A percentile compares a stretch with the other conserved stretches of the same genome.
Conservation (phyloP, 768 basidiomycete genomes). For the Boletus vinaceobasis region DNA sequence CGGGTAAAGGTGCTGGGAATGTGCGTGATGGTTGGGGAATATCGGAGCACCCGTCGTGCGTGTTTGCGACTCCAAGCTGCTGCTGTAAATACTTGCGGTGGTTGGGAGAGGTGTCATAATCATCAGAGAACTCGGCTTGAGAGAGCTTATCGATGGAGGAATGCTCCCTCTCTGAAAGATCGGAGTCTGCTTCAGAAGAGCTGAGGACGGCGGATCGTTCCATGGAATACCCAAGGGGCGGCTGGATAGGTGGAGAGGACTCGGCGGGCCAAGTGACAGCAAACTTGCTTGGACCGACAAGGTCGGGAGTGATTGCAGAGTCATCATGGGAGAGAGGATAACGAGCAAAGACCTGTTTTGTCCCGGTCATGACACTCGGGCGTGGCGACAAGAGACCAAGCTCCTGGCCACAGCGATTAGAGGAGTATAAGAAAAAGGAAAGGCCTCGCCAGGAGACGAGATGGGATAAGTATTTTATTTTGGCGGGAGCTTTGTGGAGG, state of each 20-base stretch:
- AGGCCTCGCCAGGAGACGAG: constrained; percentile 29
- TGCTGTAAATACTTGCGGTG: constrained; percentile 26
- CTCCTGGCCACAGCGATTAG: constrained; percentile 13
- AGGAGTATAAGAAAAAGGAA: constrained; percentile 8
- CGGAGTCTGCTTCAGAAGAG: constrained; percentile 52
- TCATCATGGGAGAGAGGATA: constrained; percentile 42
- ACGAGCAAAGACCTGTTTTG: constrained; percentile 44
- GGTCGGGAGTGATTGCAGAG: constrained; percentile 44
- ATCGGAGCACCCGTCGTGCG: constrained; percentile 26
- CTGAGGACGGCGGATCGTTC: constrained; percentile 42
- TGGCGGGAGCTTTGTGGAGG: constrained; percentile 12
- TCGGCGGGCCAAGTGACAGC: constrained; percentile 57
- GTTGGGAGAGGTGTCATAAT: constrained; percentile 25
- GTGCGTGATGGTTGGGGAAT: constrained; percentile 67
- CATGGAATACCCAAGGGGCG: constrained; percentile 30
- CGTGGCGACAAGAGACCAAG: constrained; percentile 13
- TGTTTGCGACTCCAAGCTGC: constrained; percentile 16
- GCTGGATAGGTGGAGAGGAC: constrained; percentile 36
- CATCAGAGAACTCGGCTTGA: constrained; percentile 32
- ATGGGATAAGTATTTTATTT: constrained; percentile 14
- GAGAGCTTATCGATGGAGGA: constrained; percentile 31
- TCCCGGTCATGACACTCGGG: constrained; percentile 25
- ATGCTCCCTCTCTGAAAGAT: constrained; percentile 45
- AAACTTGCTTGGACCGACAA: constrained; percentile 53
- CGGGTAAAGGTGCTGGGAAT: constrained; percentile 76